These are phyloP conservation scores for Ganoderma boninense DNA, from an alignment of 1,284 basidiomycete species.

Conservation along the genomic window DNA sequence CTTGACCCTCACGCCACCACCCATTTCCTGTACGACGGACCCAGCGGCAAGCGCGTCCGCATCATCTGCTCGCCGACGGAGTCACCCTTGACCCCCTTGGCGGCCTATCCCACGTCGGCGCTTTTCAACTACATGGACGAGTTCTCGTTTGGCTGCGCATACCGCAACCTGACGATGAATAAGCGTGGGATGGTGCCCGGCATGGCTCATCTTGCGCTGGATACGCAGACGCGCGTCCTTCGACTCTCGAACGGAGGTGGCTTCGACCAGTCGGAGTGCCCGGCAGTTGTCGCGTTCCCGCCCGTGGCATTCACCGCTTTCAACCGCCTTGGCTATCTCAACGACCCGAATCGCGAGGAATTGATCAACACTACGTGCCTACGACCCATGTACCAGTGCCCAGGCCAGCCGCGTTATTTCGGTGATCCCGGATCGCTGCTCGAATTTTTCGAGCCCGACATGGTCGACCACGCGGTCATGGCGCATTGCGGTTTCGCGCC, in stretches of 20 bases:
- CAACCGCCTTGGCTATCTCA: not conserved
- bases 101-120: not conserved
- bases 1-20: not conserved
- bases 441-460: not conserved
- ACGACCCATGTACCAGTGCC: not conserved
- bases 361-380: not conserved
- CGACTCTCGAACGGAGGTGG: not conserved
- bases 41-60: not conserved
- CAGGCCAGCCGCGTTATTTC: not conserved
- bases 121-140: not conserved
- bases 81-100: not conserved
- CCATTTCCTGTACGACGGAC: not conserved
- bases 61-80: not conserved
- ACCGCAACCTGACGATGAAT: not conserved
- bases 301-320: not conserved
- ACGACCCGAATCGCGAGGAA: not conserved
- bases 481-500: not conserved
- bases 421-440: not conserved
- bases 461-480: not conserved
- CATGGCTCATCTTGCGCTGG: not conserved
- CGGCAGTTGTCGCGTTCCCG: not conserved
- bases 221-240: not conserved
- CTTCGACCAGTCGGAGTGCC: not conserved
- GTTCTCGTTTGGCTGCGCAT: not conserved
- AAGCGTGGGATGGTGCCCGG: not conserved